Base-by-base conservation (phyloP, 2,329 filamentous ascomycete species). In the Tolypocladium capitatum region DNA sequence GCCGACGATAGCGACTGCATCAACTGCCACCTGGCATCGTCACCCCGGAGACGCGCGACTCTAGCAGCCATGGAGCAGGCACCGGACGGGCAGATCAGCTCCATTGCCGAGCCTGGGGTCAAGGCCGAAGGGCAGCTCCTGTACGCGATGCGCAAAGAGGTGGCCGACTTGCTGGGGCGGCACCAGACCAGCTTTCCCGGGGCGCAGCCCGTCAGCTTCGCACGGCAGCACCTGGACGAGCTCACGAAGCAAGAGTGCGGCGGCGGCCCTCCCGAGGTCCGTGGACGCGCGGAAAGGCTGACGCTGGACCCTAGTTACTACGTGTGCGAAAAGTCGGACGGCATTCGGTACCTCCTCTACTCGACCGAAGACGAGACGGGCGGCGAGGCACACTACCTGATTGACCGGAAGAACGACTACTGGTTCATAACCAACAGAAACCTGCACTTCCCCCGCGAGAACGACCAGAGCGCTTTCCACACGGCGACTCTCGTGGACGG, bases 331-430 rank as follows among this genome's bases (percentile, higher is more conserved):
- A 98, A 98, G 71, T 95, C 91, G 1, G 92, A 98, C 62, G 92
- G 92, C 47, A 87, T 97, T 53, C 82, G 92, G 53, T 96, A 94
- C 64, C 78, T 98, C n/a, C 78, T 98, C 54, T 97, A 94, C 71
- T 81, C 92, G 54, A 88, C 86, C 45, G 65, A 71, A 8, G 83
- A 84, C 60, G 75, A 81, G 38, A 63, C 70, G 6, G 71, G 70
- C 47, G 55, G 62, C 44, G 88, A 94, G 62, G 76, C 83, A 24
- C 86, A 92, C 61, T 96, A 95, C 69, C 75, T 98, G 48, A 95
- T 98, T 68, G 91, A 98, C 68, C 88, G 92, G 61, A 94, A 90
- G 69, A 97, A 98, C 69, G 89, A 97, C 64, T 98, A 92, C 72
- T 95, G 91, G 78, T 88, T 77, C 60, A 80, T 97, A 51, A 76